Base-by-base conservation (phyloP, 2,329 filamentous ascomycete species). In the Clarireedia homoeocarpa region DNA sequence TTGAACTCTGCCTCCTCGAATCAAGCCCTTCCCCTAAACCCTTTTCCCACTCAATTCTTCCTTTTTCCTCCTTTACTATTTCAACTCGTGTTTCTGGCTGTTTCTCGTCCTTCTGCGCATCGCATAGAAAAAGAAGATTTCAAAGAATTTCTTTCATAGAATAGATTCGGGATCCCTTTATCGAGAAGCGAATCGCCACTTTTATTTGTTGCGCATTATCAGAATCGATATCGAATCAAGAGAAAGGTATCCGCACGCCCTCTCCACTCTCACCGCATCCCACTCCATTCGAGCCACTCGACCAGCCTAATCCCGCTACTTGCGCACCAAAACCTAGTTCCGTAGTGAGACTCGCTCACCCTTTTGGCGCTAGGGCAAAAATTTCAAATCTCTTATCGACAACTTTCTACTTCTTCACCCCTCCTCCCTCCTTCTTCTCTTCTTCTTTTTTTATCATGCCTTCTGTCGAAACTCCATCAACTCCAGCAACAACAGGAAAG, bases 401-500 rank as follows among this genome's bases (percentile, higher is more conserved):
- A 50, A 27, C 26, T 55, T 50, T 51, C n/a, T 27, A 42, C 39
- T 20, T 20, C 12, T 42, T 23, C n/a, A 20, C 23, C 20, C 38
- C 42, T 36, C 26, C 51, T 24, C 49, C 50, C 53, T 52, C 53
- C 55, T 48, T 30, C 47, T 50, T 53, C 51, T 55, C 52, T 49
- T 52, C 24, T 20, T 50, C 34, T 55, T 55, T 52, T 38, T 12
- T 20, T 24, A 45, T n/a, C 42, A 57, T 57, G 55, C 55, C 55
- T 44, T 57, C 50, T 48, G 47, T 57, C 55, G 55, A 57, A 53
- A 48, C 44, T 30, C 48, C 65, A 61, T 62, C 66, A 59, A 61
- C 63, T 58, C 51, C 62, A 58, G 65, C 61, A 54, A 66, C 63
- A 61, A 60, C 60, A 53, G 61, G 66, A 53, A 66, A 65, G 61